Base-by-base conservation (phyloP, 306 rosid genomes). In the Cicer arietinum region DNA sequence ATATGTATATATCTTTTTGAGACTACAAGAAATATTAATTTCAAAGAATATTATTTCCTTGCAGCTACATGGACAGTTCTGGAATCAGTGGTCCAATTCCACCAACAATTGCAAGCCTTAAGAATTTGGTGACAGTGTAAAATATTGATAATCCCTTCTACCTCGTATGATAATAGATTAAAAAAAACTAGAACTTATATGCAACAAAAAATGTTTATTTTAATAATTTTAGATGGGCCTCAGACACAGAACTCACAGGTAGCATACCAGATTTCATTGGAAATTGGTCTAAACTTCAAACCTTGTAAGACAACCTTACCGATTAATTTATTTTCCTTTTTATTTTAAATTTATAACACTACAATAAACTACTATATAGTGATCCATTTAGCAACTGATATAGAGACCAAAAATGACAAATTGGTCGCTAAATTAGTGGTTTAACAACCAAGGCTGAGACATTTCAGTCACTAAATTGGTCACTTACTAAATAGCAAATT, bases 31-130 rank as follows among this genome's bases (percentile, higher is more conserved):
- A 44, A 58, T 83, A 18, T 20, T 58, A 79, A 72, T 76, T 63
- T 54, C 66, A 45, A 18, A 61, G 9, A 57, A 74, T 74, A 68
- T 84, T 73, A 68, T 84, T 73, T 79, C 1, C 71, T 37, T 84
- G 58, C 89, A 91, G 97, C 67, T 91, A 89, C 72, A 8, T 87
- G 16, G 90, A 79, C 84, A 94, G 98, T 75, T 84, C 88, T 6
- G 96, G 98, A 80, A 68, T 88, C 39, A 80, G 92, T 17, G 98
- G 98, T 37, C 85, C 84, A 76, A 87, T 93, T 83, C 98, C 97
- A 73, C 71, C 87, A 56, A 77, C 96, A 78, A 84, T 94, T 88
- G 79, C 90, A 18, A 73, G 81, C 41, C 85, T 94, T 0, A 80
- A 2, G 18, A 91, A 71, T 83, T 67, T 94, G 84, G 2, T 0